A percentile compares a stretch with the other conserved stretches of the same genome.
Evolutionary conservation across 1,284 basidiomycete genomes (phyloP).

Genomic region (Leccinum pachyderme): DNA sequence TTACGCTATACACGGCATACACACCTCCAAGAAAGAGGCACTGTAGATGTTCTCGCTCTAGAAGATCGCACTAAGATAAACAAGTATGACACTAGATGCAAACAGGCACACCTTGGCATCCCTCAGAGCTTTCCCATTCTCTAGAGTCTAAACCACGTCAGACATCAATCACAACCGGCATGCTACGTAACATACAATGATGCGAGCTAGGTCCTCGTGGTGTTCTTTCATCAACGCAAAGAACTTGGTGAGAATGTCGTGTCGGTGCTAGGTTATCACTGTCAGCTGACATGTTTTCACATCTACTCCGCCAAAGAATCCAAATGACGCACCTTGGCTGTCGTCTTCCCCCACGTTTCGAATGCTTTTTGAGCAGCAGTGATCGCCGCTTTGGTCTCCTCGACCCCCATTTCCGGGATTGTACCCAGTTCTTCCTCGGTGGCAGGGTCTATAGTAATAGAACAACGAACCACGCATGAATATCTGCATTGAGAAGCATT

Average conservation of each 20-base stretch:
- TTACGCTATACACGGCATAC: background rate
- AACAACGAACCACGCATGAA: constrained; percentile 2
- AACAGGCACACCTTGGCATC: constrained; percentile 65
- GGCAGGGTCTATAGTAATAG: constrained; percentile 68
- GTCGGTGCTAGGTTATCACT: constrained; percentile 54
- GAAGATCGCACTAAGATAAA: constrained; percentile 1
- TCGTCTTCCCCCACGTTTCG: constrained; percentile 78
- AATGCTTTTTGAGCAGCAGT: constrained; percentile 75
- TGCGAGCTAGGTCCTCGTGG: constrained; percentile 76
- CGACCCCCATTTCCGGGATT: constrained; percentile 83
- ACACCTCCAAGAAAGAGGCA: constrained; percentile 81
- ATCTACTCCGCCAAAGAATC: background rate
- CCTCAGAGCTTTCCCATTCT: constrained; percentile 87
- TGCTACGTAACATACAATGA: constrained; percentile 57
- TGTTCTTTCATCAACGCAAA: constrained; percentile 74
- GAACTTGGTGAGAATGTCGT: constrained; percentile 77
- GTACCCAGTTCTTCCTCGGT: constrained; percentile 77
- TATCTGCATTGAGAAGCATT: background rate
- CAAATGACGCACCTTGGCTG: constrained; percentile 57
- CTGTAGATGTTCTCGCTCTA: constrained; percentile 81
- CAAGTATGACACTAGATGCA: background rate
- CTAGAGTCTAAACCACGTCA: constrained; percentile 61
- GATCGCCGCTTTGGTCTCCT: constrained; percentile 81
- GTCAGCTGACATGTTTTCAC: constrained; percentile 1
- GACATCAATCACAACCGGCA: constrained; percentile 17